phyloP scores from a whole-genome alignment of 495 filamentous ascomycete genomes.

The Chaetomium cochliodes region DNA sequence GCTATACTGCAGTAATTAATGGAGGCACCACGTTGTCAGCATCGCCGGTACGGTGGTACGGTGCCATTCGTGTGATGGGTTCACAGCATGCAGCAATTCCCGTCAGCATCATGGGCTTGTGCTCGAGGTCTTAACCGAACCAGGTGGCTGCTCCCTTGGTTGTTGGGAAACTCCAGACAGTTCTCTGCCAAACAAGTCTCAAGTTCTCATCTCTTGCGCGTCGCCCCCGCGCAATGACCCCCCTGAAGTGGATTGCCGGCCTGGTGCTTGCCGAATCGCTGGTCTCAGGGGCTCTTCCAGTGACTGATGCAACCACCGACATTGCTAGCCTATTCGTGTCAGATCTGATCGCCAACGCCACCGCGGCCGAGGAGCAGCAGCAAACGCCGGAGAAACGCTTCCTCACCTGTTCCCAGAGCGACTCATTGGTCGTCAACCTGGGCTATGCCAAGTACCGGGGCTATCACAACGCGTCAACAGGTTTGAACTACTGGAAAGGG shows the following conservation, averaged over 20 bases:
- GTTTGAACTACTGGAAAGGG: constrained; percentile 45
- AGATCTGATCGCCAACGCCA: constrained; percentile 29
- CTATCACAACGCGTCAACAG: constrained; percentile 33
- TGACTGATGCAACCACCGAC: constrained; percentile 15
- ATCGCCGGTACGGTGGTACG: too few relatives aligned
- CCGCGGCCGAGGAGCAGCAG: constrained; percentile 16
- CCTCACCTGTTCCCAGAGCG: constrained; percentile 16
- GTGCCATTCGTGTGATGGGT: too few relatives aligned
- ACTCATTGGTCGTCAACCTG: constrained; percentile 34
- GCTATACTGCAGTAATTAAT: too few relatives aligned
- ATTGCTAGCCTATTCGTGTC: constrained; percentile 27
- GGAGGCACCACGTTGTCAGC: too few relatives aligned
- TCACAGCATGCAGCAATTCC: too few relatives aligned
- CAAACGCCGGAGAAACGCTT: constrained; percentile 20
- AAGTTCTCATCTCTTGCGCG: neutral
- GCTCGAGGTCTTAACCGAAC: too few relatives aligned
- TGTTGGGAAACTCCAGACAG: too few relatives aligned
- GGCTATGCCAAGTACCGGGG: constrained; percentile 46
- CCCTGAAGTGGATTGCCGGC: constrained; percentile 14
- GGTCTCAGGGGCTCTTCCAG: constrained; percentile 4
- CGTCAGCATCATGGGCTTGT: too few relatives aligned
- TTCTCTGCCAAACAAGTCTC: neutral
- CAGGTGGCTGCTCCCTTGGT: too few relatives aligned
- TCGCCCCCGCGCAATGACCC: constrained; percentile 8
- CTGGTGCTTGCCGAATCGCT: constrained; percentile 19